Evolutionary conservation across 139 green algal genomes (phyloP).

Genomic region (Chlorella sp.): DNA sequence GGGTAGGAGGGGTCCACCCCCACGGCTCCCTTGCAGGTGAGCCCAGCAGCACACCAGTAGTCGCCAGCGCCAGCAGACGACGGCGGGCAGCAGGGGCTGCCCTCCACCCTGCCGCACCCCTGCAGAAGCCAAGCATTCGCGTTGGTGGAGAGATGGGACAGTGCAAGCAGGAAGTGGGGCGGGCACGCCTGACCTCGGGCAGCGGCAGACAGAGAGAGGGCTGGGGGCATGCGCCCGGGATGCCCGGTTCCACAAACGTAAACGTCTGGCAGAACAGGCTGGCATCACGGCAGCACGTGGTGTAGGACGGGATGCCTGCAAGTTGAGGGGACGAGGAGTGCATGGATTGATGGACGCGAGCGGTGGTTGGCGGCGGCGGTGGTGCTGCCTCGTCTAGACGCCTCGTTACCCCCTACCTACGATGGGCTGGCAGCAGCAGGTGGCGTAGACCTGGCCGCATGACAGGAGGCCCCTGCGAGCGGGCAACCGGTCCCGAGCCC

Average conservation of each 20-base stretch:
- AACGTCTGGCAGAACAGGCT: slow-evolving; percentile 13
- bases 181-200: neutral
- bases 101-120: neutral
- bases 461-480: too few relatives aligned
- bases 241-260: neutral
- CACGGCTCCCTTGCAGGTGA: neutral
- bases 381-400: neutral
- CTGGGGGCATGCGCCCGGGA: neutral
- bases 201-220: neutral
- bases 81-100: slow-evolving; percentile 7
- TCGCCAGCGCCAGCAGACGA: neutral
- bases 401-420: neutral
- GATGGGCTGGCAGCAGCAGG: neutral
- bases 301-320: neutral
- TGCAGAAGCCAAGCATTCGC: too few relatives aligned
- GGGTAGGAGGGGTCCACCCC: neutral
- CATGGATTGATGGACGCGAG: neutral
- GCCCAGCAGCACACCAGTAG: neutral
- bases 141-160: too few relatives aligned
- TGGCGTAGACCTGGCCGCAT: too few relatives aligned
- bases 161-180: neutral
- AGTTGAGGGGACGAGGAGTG: neutral
- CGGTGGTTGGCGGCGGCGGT: too few relatives aligned
- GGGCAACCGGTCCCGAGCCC: too few relatives aligned
- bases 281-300: neutral